Percentiles rank a stretch among this genome's conserved stretches.
phyloP scores from a whole-genome alignment of 2,329 filamentous ascomycete species.

The Xylaria sp. region DNA sequence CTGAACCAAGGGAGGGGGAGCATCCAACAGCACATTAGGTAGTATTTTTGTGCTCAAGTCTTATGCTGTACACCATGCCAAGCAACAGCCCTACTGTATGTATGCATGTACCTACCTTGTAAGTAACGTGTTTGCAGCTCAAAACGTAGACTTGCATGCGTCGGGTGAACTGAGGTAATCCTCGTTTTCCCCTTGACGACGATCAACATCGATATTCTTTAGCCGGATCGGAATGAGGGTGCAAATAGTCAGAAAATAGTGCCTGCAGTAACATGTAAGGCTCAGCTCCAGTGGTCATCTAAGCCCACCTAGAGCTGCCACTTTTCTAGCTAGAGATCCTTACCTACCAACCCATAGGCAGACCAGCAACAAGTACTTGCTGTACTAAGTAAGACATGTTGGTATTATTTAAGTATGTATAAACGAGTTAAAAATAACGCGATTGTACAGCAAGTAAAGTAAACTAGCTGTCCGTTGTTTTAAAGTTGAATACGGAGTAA shows the following conservation, averaged over 20 bases:
- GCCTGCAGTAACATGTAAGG: background rate
- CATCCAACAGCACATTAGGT: constrained; percentile 22
- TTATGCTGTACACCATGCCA: constrained; percentile 32
- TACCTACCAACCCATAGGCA: too few relatives aligned
- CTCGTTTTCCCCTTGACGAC: constrained; percentile 10
- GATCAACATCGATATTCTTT: constrained; percentile 25
- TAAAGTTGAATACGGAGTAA: too few relatives aligned
- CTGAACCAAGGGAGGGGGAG: background rate
- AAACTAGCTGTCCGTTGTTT: too few relatives aligned
- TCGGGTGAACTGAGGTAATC: constrained; percentile 30
- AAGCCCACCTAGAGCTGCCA: too few relatives aligned
- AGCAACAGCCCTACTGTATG: constrained; percentile 34
- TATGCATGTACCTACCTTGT: constrained; percentile 22
- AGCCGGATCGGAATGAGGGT: constrained; percentile 17
- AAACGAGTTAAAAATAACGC: too few relatives aligned
- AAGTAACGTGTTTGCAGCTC: constrained; percentile 38
- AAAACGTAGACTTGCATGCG: constrained; percentile 37
- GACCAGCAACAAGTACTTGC: too few relatives aligned
- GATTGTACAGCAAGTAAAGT: too few relatives aligned
- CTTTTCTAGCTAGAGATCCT: too few relatives aligned
- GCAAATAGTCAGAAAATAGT: constrained; percentile 6
- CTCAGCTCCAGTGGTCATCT: background rate
- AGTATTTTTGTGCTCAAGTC: constrained; percentile 23
- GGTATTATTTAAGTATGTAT: too few relatives aligned
- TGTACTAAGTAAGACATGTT: too few relatives aligned